Evolutionary conservation across 495 filamentous ascomycete species (phyloP).

Genomic region (Aspergillus funiculosus): DNA sequence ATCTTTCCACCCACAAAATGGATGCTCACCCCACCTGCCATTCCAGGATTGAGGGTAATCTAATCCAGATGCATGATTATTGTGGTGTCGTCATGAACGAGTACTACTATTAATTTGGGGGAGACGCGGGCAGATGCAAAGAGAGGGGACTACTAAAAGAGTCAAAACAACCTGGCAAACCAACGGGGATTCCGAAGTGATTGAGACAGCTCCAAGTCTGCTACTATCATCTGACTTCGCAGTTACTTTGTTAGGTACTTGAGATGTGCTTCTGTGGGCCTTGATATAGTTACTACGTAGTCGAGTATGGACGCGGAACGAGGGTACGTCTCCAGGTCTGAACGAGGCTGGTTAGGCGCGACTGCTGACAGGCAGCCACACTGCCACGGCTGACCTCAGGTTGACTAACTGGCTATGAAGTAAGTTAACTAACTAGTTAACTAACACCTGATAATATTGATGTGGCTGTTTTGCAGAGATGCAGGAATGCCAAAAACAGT

Average conservation of each 20-base stretch:
- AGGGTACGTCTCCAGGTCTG: slow-evolving; percentile 27
- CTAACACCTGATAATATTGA: no score
- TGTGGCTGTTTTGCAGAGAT: slow-evolving; percentile 20
- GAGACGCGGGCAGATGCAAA: no score
- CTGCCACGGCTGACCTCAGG: slow-evolving; percentile 5
- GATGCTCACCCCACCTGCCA: slow-evolving; percentile 1
- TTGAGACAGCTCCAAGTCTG: no score
- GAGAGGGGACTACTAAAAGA: no score
- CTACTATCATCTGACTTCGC: slow-evolving; percentile 18
- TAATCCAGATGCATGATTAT: no score
- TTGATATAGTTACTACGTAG: no score
- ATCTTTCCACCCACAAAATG: no score
- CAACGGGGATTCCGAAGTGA: no score
- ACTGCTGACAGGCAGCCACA: slow-evolving; percentile 22
- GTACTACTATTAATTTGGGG: no score
- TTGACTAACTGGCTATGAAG: slow-evolving; percentile 8
- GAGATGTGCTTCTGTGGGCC: background rate
- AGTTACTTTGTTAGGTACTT: background rate
- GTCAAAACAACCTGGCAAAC: no score
- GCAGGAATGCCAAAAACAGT: slow-evolving; percentile 14
- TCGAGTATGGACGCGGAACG: slow-evolving; percentile 18
- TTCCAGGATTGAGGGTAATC: background rate
- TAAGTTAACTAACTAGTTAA: slow-evolving; percentile 10
- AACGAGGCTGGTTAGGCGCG: slow-evolving; percentile 25
- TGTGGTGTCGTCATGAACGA: no score